Percentiles rank a stretch among this genome's conserved stretches.
Evolutionary conservation across 2,329 filamentous ascomycete species (phyloP).

Genomic region (Alternaria sp.): DNA sequence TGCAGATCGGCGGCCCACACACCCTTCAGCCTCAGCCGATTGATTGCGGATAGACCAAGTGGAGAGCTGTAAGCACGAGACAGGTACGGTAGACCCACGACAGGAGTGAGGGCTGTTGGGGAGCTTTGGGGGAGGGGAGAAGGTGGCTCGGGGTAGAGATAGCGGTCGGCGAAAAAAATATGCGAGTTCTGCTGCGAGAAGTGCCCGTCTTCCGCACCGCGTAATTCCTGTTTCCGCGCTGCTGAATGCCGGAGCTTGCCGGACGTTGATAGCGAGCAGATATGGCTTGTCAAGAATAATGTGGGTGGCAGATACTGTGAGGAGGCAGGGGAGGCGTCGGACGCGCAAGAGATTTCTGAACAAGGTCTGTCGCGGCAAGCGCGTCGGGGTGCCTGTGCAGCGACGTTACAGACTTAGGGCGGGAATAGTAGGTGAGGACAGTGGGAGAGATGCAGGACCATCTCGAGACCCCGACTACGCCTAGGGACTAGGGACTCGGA

Average conservation of each 20-base stretch:
- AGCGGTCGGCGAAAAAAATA: conserved; percentile 35
- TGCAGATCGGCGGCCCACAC: conserved; percentile 46
- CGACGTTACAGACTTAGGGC: conserved; percentile 20
- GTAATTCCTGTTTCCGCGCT: conserved; percentile 31
- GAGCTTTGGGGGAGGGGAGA: conserved; percentile 24
- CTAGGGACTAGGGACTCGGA: neutral
- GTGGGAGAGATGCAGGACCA: conserved; percentile 4
- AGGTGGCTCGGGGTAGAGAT: conserved; percentile 20
- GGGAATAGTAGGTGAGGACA: conserved; percentile 11
- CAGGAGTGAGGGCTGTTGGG: conserved; percentile 21
- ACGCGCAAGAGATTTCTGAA: conserved; percentile 22
- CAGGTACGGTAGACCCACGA: conserved; percentile 40
- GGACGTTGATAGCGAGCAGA: conserved; percentile 17
- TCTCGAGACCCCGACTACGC: neutral
- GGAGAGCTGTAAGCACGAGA: conserved; percentile 42
- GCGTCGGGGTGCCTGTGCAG: conserved; percentile 22
- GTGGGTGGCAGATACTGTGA: conserved; percentile 4
- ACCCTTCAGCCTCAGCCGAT: conserved; percentile 47
- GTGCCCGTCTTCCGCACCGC: conserved; percentile 33
- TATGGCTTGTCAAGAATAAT: conserved; percentile 8
- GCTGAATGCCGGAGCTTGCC: conserved; percentile 35
- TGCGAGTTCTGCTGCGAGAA: conserved; percentile 25
- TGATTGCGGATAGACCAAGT: conserved; percentile 43
- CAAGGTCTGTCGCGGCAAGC: conserved; percentile 30
- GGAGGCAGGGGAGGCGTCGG: conserved; percentile 18